Evolutionary conservation across 805 yeast genomes (phyloP).

Genomic region (Myxozyma kluyveri): DNA sequence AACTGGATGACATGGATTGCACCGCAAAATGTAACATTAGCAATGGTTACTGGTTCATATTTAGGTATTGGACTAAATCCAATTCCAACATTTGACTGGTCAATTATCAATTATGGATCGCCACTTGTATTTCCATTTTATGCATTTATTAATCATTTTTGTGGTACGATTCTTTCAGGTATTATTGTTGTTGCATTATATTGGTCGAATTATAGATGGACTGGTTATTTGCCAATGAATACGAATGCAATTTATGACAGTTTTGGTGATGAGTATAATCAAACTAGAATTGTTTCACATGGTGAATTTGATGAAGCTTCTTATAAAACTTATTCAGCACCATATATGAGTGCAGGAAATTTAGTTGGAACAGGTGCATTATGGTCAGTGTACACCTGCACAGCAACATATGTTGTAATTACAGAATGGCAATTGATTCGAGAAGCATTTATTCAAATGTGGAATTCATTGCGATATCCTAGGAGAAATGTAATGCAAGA

Average conservation of each 20-base stretch:
- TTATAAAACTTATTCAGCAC: conserved; percentile 54
- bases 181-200: conserved; percentile 38
- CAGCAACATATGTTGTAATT: conserved; percentile 11
- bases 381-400: conserved; percentile 15
- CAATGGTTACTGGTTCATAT: conserved; percentile 49
- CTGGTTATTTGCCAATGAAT: conserved; percentile 52
- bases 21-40: conserved; percentile 50
- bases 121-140: conserved; percentile 42
- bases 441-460: conserved; percentile 38
- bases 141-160: conserved; percentile 37
- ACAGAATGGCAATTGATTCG: conserved; percentile 31
- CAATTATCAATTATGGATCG: conserved; percentile 2
- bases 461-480: conserved; percentile 14
- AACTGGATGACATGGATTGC: conserved; percentile 58
- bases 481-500: conserved; percentile 36
- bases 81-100: conserved; percentile 46
- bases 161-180: conserved; percentile 40
- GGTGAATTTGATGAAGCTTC: conserved; percentile 47
- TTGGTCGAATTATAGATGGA: conserved; percentile 51
- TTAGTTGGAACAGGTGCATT: conserved; percentile 39
- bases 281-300: conserved; percentile 47
- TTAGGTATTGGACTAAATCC: conserved; percentile 43
- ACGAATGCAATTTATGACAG: conserved; percentile 40
- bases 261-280: conserved; percentile 43
- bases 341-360: conserved; percentile 57